Evolutionary conservation across 2,329 filamentous ascomycete genomes (phyloP).

Genomic region (Cladosporium sp.): DNA sequence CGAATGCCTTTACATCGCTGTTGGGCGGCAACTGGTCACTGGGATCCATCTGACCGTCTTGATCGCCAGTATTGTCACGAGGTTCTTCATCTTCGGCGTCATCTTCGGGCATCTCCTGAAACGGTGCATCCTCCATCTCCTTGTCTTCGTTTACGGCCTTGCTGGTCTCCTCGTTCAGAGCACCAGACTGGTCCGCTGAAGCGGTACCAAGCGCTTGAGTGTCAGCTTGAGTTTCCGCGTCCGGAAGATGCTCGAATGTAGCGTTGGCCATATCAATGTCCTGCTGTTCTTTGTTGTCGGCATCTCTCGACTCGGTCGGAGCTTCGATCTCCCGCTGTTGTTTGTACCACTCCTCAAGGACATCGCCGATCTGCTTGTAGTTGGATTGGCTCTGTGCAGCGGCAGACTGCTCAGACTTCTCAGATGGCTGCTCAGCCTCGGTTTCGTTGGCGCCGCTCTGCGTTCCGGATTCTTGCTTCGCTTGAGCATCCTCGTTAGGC

Average conservation of each 20-base stretch:
- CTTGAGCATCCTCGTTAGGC: constrained; percentile 15
- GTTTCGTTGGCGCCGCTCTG: constrained; percentile 18
- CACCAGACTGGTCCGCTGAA: constrained; percentile 78
- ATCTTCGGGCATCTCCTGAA: constrained; percentile 20
- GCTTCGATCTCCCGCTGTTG: constrained; percentile 78
- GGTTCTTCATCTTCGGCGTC: constrained; percentile 33
- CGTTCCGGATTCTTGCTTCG: constrained; percentile 18
- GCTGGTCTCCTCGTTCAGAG: constrained; percentile 84
- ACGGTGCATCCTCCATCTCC: constrained; percentile 28
- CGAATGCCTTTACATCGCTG: constrained; percentile 39
- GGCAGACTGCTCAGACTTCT: constrained; percentile 19
- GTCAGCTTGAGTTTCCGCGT: constrained; percentile 78
- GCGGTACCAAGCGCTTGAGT: constrained; percentile 88
- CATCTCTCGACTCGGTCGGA: constrained; percentile 44
- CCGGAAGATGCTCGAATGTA: constrained; percentile 91
- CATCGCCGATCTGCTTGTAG: constrained; percentile 92
- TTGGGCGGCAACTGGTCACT: constrained; percentile 21
- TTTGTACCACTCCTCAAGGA: constrained; percentile 87
- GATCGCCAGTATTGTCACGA: constrained; percentile 16
- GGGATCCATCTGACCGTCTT: constrained; percentile 31
- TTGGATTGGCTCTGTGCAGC: constrained; percentile 20
- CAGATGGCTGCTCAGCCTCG: constrained; percentile 19
- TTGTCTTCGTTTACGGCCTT: constrained; percentile 61
- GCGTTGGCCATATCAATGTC: constrained; percentile 69
- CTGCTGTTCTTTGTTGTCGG: constrained; percentile 48